phyloP scores from a whole-genome alignment of 2,329 filamentous ascomycete genomes.

The Xylaria sp. region DNA sequence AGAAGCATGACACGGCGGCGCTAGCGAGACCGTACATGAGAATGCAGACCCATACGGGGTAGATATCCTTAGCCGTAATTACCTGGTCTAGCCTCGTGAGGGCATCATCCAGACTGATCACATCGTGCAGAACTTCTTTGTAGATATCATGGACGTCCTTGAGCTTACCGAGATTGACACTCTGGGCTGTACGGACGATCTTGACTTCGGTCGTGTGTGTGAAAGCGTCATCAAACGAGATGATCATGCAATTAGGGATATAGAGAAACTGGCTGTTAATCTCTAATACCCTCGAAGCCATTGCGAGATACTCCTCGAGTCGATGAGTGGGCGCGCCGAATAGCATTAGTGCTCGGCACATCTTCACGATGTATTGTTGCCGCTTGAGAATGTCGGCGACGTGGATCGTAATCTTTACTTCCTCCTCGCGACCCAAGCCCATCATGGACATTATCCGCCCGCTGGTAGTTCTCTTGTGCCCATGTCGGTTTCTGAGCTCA shows the following conservation, averaged over 20 bases:
- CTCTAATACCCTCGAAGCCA: slow-evolving; percentile 85
- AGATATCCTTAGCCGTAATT: slow-evolving; percentile 60
- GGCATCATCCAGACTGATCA: slow-evolving; percentile 77
- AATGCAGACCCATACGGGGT: slow-evolving; percentile 66
- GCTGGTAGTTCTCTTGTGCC: slow-evolving; percentile 51
- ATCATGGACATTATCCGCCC: slow-evolving; percentile 49
- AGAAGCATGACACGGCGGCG: slow-evolving; percentile 81
- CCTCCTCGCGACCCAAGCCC: slow-evolving; percentile 52
- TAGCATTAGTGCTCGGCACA: slow-evolving; percentile 85
- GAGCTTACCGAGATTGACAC: slow-evolving; percentile 77
- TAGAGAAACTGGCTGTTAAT: slow-evolving; percentile 90
- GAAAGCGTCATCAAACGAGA: slow-evolving; percentile 79
- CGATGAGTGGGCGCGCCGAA: slow-evolving; percentile 91
- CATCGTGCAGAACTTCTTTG: slow-evolving; percentile 80
- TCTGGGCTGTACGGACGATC: slow-evolving; percentile 73
- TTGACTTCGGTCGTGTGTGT: slow-evolving; percentile 86
- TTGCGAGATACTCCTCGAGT: slow-evolving; percentile 88
- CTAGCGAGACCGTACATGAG: slow-evolving; percentile 80
- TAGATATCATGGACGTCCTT: slow-evolving; percentile 80
- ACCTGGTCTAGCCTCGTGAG: slow-evolving; percentile 69
- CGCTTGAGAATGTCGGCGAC: slow-evolving; percentile 77
- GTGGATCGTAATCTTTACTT: slow-evolving; percentile 55
- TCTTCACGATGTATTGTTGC: slow-evolving; percentile 81
- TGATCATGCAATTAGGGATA: slow-evolving; percentile 89
- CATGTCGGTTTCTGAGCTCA: slow-evolving; percentile 42